Percentiles rank a stretch among this genome's conserved stretches.
Conservation (phyloP, 2,329 filamentous ascomycete genomes). For the Magnaporthales sp. region DNA sequence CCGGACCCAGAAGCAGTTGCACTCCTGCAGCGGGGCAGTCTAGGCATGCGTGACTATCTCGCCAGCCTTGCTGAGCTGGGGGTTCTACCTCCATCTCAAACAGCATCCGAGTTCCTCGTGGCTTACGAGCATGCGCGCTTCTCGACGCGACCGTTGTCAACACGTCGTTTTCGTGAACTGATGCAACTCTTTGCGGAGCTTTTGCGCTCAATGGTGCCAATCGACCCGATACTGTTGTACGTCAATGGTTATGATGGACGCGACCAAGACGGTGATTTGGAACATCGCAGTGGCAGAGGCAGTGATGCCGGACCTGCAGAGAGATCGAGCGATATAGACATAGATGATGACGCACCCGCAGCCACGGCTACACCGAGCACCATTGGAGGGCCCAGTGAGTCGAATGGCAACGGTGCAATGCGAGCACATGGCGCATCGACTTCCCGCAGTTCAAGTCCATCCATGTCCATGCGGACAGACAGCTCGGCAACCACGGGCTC, state of each 20-base stretch:
- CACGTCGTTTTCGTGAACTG: constrained; percentile 62
- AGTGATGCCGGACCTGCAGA: constrained; percentile 1
- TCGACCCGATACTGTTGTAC: constrained; percentile 44
- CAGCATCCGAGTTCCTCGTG: constrained; percentile 56
- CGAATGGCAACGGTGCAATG: not conserved
- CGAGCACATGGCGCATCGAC: not conserved
- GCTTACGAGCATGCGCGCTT: constrained; percentile 83
- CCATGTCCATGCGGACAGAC: constrained; percentile 4
- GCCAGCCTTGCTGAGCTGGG: constrained; percentile 58
- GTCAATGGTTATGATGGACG: constrained; percentile 17
- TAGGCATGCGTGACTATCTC: constrained; percentile 75
- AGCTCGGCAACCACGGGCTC: constrained; percentile 8
- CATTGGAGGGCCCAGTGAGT: constrained; percentile 10
- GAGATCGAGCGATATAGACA: constrained; percentile 27
- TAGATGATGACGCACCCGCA: constrained; percentile 36
- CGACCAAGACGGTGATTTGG: constrained; percentile 13
- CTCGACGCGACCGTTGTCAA: constrained; percentile 59
- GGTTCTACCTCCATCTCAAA: constrained; percentile 36
- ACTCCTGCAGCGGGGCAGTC: constrained; percentile 60
- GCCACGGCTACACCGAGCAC: constrained; percentile 24
- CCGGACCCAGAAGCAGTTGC: constrained; percentile 61
- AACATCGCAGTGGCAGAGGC: not conserved
- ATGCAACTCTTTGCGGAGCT: constrained; percentile 83
- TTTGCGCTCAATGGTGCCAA: constrained; percentile 62
- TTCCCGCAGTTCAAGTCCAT: constrained; percentile 5